Evolutionary conservation across 371 early-diverging fungal genomes (phyloP).

Genomic region (Mucor indicus): DNA sequence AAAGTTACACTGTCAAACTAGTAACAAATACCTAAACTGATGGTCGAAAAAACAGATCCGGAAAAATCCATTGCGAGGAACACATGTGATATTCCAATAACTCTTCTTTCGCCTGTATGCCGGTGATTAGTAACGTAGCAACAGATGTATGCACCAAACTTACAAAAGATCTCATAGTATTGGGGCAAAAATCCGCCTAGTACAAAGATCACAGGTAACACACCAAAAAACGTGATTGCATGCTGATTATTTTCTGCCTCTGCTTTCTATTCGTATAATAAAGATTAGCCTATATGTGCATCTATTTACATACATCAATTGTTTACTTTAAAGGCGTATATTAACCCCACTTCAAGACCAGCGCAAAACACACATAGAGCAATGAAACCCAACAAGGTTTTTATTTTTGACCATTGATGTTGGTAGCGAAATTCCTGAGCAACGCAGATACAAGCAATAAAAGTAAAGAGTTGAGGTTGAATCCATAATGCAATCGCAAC

Average conservation of each 20-base stretch:
- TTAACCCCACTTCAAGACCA: slow-evolving; percentile 23
- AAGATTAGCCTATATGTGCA: too few species aligned
- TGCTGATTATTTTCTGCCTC: slow-evolving; percentile 13
- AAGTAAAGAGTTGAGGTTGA: slow-evolving; percentile 54
- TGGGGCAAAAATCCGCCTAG: slow-evolving; percentile 51
- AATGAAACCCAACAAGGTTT: slow-evolving; percentile 3
- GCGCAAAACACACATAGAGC: slow-evolving; percentile 9
- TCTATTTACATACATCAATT: neutral
- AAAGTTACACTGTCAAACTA: neutral
- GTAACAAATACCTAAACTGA: slow-evolving; percentile 35
- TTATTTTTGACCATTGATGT: slow-evolving; percentile 14
- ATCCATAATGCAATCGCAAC: slow-evolving; percentile 52
- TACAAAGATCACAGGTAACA: slow-evolving; percentile 44
- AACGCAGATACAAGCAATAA: slow-evolving; percentile 36
- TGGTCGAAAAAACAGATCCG: slow-evolving; percentile 45
- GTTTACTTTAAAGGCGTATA: slow-evolving; percentile 24
- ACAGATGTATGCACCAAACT: too few species aligned
- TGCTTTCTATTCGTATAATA: slow-evolving; percentile 13
- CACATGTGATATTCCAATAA: slow-evolving; percentile 40
- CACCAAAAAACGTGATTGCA: slow-evolving; percentile 37
- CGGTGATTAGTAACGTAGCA: too few species aligned
- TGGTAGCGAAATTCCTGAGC: slow-evolving; percentile 48
- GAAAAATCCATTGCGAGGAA: slow-evolving; percentile 48
- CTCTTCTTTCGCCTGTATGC: slow-evolving; percentile 19
- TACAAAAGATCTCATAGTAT: slow-evolving; percentile 44